Percentiles rank a stretch among this genome's conserved stretches.
These are phyloP conservation scores for Neoboletus brunneissimus DNA, from an alignment of 768 basidiomycete genomes.

Conservation along the genomic window DNA sequence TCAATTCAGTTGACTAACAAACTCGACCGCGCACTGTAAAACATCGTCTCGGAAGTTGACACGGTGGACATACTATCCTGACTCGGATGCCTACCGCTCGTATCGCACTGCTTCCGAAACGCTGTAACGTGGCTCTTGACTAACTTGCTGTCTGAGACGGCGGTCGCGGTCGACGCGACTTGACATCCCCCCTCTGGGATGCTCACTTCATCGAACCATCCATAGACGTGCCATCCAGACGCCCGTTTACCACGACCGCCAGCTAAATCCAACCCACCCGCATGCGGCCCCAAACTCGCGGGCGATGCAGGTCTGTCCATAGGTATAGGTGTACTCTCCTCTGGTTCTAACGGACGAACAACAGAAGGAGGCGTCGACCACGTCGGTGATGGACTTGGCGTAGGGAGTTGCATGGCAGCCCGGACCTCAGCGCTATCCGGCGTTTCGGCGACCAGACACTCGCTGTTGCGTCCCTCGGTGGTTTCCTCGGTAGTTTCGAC, in stretches of 20 bases:
- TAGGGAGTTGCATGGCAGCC: slow-evolving; percentile 20
- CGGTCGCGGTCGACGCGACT: background rate
- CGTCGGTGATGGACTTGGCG: slow-evolving; percentile 29
- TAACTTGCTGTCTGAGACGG: background rate
- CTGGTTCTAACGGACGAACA: slow-evolving; percentile 4
- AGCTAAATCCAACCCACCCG: slow-evolving; percentile 30
- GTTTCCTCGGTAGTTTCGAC: slow-evolving; percentile 1
- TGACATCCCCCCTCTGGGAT: background rate
- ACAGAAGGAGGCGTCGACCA: slow-evolving; percentile 2
- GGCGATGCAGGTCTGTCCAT: slow-evolving; percentile 15
- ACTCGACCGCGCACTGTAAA: slow-evolving; percentile 34
- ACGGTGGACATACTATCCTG: slow-evolving; percentile 26
- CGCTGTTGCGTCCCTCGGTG: background rate
- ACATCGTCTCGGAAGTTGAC: slow-evolving; percentile 24
- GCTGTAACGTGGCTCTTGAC: slow-evolving; percentile 12
- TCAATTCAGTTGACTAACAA: slow-evolving; percentile 10
- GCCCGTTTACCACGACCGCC: slow-evolving; percentile 32
- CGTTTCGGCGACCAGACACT: slow-evolving; percentile 1
- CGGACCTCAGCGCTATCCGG: background rate
- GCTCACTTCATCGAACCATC: slow-evolving; percentile 28
- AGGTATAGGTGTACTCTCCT: background rate
- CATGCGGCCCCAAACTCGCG: slow-evolving; percentile 27
- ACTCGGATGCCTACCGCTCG: slow-evolving; percentile 18
- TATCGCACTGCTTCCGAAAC: slow-evolving; percentile 10
- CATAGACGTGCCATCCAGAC: slow-evolving; percentile 32